phyloP scores from a whole-genome alignment of 768 basidiomycete species.

The Trametes cinnabarina region DNA sequence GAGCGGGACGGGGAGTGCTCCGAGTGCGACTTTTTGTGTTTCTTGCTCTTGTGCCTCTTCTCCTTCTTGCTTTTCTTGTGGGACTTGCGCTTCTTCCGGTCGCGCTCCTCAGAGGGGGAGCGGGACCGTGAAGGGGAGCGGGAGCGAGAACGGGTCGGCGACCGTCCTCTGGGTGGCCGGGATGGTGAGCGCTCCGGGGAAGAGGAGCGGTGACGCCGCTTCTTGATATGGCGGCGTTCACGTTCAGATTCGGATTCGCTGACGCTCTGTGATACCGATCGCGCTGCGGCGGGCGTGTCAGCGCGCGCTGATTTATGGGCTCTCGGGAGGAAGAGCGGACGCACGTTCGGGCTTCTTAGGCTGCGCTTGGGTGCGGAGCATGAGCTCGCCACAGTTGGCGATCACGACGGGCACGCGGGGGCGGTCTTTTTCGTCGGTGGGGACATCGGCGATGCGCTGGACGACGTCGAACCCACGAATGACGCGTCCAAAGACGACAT shows the following conservation, averaged over 20 bases:
- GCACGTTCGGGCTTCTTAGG: conserved; percentile 22
- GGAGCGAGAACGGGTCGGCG: conserved; percentile 6
- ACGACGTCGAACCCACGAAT: conserved; percentile 63
- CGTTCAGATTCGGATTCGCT: conserved; percentile 16
- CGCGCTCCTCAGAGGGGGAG: conserved; percentile 17
- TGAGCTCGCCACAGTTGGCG: conserved; percentile 81
- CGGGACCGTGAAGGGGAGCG: conserved; percentile 4
- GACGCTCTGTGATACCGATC: conserved; percentile 2
- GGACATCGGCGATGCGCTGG: conserved; percentile 55
- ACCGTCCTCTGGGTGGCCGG: background rate
- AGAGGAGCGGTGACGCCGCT: conserved; percentile 13
- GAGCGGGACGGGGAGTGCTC: conserved; percentile 21
- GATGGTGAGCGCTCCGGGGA: conserved; percentile 16
- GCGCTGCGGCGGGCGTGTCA: conserved; percentile 13
- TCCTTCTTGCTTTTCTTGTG: conserved; percentile 27
- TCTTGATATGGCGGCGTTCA: conserved; percentile 18
- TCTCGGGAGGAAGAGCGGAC: background rate
- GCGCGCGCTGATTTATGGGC: background rate
- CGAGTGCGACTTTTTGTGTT: background rate
- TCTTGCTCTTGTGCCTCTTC: conserved; percentile 14
- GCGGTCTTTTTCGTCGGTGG: conserved; percentile 73
- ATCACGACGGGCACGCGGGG: conserved; percentile 68
- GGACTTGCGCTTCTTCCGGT: conserved; percentile 28
- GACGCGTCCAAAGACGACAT: conserved; percentile 51
- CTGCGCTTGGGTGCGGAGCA: conserved; percentile 50